Evolutionary conservation across 1,284 basidiomycete species (phyloP), one percentile per base, ranked within the genome.

Genomic region (Pisolithus thermaeus): DNA sequence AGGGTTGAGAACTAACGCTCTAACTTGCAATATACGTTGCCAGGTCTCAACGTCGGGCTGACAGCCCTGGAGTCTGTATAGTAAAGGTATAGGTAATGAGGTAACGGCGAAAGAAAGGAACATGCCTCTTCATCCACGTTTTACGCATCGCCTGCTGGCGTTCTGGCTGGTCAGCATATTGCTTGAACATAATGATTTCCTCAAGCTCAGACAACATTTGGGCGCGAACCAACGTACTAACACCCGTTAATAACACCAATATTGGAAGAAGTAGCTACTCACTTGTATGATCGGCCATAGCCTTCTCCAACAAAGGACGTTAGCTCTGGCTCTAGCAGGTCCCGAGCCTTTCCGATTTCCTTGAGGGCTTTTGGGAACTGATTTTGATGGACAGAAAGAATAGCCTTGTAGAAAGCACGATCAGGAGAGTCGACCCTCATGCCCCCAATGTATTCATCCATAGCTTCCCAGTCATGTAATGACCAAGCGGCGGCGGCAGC

Each of bases 201-300:
- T 99, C 97, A 7, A 99, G 78, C 67, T 99, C 97, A 1, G 96
- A 95, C 18, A 99, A 78, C 92, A 98, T 97, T 71, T 99, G 97
- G 1, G 97, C 95, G 11, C 97, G 87, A 50, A 99, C 95, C 76
- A 99, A 91, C 43, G 92, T 87, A 62, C 92, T 96, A 56, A 12
- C 55, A 53, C 27, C 51, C 47, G 50, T 64, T 37, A 59, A 58
- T 16, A 43, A 30, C 28, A 50, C 9, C n/a, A 20, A 40, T 20
- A 46, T 43, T 56, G 41, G 47, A n/a, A 37, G 32, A 30, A 27
- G 51, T 22, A 35, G 30, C 32, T 8, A 69, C 81, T 72, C 61
- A 93, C 92, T 93, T 93, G 71, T 99, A 99, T 1, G 94, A 93
- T 40, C 97, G 83, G 28, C 91, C 92, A 71, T 99, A 99, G 56